A percentile compares a stretch with the other conserved stretches of the same genome.
These are phyloP conservation scores for Saccharum spontaneum DNA, from an alignment of 176 grass and related monocot genomes.

Conservation along the genomic window DNA sequence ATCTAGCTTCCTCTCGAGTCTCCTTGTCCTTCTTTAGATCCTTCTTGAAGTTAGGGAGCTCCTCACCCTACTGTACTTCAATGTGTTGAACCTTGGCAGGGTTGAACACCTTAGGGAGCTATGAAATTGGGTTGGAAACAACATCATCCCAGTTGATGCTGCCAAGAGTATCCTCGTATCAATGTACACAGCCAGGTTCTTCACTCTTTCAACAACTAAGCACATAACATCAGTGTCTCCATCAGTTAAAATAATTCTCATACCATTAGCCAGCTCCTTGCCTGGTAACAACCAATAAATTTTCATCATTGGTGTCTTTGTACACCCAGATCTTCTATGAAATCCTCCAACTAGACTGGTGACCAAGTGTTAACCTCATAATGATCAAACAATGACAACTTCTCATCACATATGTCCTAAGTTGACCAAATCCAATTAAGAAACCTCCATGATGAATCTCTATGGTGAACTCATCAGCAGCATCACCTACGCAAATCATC, in stretches of 20 bases:
- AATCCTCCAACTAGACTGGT: not conserved
- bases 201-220: too few relatives aligned
- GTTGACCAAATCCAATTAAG: not conserved
- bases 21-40: too few relatives aligned
- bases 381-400: not conserved
- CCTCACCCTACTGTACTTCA: too few relatives aligned
- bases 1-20: too few relatives aligned
- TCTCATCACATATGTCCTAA: too few relatives aligned
- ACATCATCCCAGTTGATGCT: too few relatives aligned
- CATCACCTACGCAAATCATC: not conserved
- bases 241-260: not conserved
- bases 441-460: not conserved
- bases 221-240: not conserved
- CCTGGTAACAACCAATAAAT: not conserved
- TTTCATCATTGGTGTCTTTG: not conserved
- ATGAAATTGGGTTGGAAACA: too few relatives aligned
- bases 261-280: not conserved
- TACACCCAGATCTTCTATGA: not conserved
- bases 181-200: too few relatives aligned
- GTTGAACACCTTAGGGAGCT: too few relatives aligned
- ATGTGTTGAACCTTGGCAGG: too few relatives aligned
- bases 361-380: not conserved
- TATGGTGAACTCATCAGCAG: not conserved
- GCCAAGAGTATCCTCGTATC: too few relatives aligned
- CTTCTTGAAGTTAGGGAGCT: too few relatives aligned